Base-by-base conservation (phyloP, 305 asterid genomes). In the Solanum hybrid region DNA sequence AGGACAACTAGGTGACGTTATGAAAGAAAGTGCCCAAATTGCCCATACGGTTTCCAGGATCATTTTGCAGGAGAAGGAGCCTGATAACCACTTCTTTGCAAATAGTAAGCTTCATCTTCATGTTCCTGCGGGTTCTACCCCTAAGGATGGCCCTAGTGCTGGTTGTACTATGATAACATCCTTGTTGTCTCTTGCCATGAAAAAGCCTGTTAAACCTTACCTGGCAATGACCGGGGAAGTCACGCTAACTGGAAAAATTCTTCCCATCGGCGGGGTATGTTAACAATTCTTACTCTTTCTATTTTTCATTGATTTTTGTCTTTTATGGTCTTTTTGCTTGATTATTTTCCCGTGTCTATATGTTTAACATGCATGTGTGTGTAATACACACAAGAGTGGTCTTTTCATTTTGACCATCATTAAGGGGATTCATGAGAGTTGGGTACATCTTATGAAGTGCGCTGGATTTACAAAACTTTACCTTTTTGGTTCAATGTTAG, bases 131-230 rank as follows among this genome's bases (percentile, higher is more conserved):
- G 99, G 99, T 35, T 97, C 99, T 82, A 97, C 99, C 60, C 99
- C 99, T 0, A 97, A 97, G 92, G 99, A 97, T 32, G 99, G 99
- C 13, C 99, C 99, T 4, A 96, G 99, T 91, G 99, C 99, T 6
- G 99, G 99, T 89, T 97, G 99, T 92, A 97, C 99, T 77, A 97
- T 97, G 99, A 95, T 97, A 88, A 97, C 99, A n/a, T 95, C 99
- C 89, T 91, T 97, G 91, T 87, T 97, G 34, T 97, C 99, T 85
- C 98, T 97, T 60, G 97, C 99, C 94, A 92, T 94, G 98, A 92
- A 95, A 20, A 94, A 91, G 89, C 96, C 92, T 35, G 97, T 96
- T 6, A 94, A 91, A 92, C 96, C 94, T 94, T 98, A 97, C 92
- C 95, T 97, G 79, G 99, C 99, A 3, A 97, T 97, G 99, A 97